Base-by-base conservation (phyloP, 805 yeast species). In the Groenewaldozyma salmanticensis region DNA sequence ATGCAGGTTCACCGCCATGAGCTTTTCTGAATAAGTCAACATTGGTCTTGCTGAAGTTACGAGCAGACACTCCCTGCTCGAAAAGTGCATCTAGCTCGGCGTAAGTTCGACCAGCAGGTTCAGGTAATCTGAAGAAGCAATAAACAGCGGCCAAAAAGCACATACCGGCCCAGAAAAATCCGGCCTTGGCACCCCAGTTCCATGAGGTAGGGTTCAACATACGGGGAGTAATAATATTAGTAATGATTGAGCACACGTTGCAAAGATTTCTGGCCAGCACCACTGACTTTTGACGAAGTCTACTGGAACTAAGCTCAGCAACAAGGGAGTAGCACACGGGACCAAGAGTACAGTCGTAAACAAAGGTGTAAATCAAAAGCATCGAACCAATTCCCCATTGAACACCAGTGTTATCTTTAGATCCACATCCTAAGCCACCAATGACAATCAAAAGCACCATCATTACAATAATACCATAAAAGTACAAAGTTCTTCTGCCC, bases 31-130 rank as follows among this genome's bases (percentile, higher is more conserved):
- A n/a, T n/a, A n/a, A n/a, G n/a, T 9, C 13, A 24, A 24, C 13
- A 13, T 24, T 24, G 7, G 29, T 24, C 29, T 24, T 24, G 38
- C 38, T 42, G 46, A 54, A 48, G 44, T 55, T 52, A 34, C 59
- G 47, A n/a, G 60, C 53, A 4, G 54, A 35, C 41, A 48, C 47
- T 40, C 50, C 46, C 47, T 47, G 36, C 35, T 41, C 64, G 58
- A 75, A 77, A 58, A 77, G 58, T 39, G 61, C 58, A 56, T 76
- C 81, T 52, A 77, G 62, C 52, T 77, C 81, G 35, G 74, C 77
- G 52, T 64, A 74, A 0, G 81, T 72, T 55, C 77, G 65, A 34
- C 68, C 71, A 49, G 66, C 65, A 27, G 79, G 71, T 54, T 77
- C 83, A 9, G 83, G 82, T 39, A 75, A 60, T 34, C 70, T 68